phyloP scores from a whole-genome alignment of 257 asterid genomes.

The Lycium ferocissimum region DNA sequence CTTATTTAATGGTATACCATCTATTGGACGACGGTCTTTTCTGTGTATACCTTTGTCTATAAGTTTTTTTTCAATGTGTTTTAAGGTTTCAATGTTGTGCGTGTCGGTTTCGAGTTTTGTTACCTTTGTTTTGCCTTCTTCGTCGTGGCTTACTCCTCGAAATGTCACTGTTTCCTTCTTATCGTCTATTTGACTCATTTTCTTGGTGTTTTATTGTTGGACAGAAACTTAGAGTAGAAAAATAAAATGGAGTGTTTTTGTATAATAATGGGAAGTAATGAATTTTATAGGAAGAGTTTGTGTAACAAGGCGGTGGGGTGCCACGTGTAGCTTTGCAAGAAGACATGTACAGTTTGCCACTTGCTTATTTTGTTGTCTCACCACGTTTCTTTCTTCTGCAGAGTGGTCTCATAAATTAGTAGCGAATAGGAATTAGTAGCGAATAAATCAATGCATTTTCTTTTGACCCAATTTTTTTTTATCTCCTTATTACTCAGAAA shows the following conservation, averaged over 20 bases:
- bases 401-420: neutral
- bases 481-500: too few species aligned
- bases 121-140: constrained; percentile 47
- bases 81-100: constrained; percentile 43
- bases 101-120: constrained; percentile 48
- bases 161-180: constrained; percentile 49
- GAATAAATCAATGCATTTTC: too few species aligned
- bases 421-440: too few species aligned
- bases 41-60: constrained; percentile 60
- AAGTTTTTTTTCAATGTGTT: constrained; percentile 52
- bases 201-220: neutral
- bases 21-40: constrained; percentile 56
- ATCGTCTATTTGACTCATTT: constrained; percentile 43
- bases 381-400: neutral
- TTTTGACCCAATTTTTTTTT: too few species aligned
- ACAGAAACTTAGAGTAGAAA: neutral
- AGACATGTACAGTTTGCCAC: neutral
- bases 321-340: neutral
- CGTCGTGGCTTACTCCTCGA: constrained; percentile 45
- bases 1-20: constrained; percentile 42
- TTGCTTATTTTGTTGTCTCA: too few species aligned
- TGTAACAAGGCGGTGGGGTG: neutral
- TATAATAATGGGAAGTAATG: neutral
- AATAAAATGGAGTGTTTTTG: too few species aligned
- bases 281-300: neutral